phyloP scores from a whole-genome alignment of 2,329 filamentous ascomycete genomes.

The Ciborinia camelliae region DNA sequence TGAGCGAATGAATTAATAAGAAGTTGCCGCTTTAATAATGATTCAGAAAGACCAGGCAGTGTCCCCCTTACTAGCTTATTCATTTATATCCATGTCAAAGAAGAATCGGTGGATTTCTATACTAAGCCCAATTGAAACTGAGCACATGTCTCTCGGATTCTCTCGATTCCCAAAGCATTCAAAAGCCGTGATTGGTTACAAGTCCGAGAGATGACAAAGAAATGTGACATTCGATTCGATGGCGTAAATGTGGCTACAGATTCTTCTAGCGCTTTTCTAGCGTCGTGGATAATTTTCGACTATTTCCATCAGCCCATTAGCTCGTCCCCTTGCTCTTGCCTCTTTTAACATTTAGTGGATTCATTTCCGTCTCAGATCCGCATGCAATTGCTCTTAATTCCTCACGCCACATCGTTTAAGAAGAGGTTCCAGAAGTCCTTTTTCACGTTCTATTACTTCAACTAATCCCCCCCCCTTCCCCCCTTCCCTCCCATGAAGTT shows the following conservation, averaged over 20 bases:
- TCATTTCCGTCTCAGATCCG: slow-evolving; percentile 1
- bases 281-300: not conserved
- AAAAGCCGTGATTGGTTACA: not conserved
- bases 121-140: not conserved
- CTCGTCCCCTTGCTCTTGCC: not conserved
- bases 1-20: too few species aligned
- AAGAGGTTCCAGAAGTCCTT: slow-evolving; percentile 9
- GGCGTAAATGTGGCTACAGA: not conserved
- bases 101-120: not conserved
- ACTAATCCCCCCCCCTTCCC: not conserved
- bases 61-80: not conserved
- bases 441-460: not conserved
- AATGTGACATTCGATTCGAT: slow-evolving; percentile 4
- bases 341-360: not conserved
- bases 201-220: not conserved
- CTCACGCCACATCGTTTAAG: not conserved
- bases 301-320: not conserved
- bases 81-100: not conserved
- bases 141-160: not conserved
- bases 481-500: not conserved
- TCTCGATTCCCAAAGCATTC: not conserved
- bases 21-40: not conserved
- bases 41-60: not conserved
- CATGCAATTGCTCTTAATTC: not conserved
- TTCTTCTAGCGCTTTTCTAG: slow-evolving; percentile 17